Conservation (phyloP, 1,284 basidiomycete genomes). For the Fomitopsis pinicola region DNA sequence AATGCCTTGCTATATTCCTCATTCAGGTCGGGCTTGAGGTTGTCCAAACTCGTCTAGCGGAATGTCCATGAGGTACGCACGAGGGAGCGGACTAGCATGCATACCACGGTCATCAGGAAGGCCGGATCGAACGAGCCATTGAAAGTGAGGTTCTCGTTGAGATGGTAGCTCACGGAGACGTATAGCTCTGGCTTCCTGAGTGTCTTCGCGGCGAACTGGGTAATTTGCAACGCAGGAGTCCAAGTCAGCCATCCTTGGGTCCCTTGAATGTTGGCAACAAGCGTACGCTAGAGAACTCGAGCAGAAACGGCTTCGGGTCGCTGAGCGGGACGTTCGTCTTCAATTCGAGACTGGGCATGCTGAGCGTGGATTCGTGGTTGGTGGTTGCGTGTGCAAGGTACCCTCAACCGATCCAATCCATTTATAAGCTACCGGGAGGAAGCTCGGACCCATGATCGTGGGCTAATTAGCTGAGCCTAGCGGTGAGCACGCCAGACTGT, state of each 20-base stretch:
- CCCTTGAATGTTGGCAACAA: neutral
- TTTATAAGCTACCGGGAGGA: neutral
- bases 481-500: neutral
- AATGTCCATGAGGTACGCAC: neutral
- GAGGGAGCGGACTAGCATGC: constrained; percentile 12
- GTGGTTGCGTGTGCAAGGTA: neutral
- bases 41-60: constrained; percentile 49
- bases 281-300: constrained; percentile 58
- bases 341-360: constrained; percentile 53
- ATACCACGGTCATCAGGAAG: constrained; percentile 50
- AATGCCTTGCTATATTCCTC: constrained; percentile 40
- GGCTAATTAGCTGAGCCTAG: neutral
- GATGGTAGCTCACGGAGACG: constrained; percentile 47
- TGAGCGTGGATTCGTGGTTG: neutral
- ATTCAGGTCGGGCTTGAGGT: constrained; percentile 20
- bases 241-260: neutral
- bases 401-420: neutral
- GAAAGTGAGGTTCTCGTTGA: constrained; percentile 57
- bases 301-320: constrained; percentile 49
- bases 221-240: neutral
- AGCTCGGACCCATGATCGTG: neutral
- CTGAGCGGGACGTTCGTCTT: constrained; percentile 55
- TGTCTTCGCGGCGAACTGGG: constrained; percentile 39
- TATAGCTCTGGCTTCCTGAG: constrained; percentile 51
- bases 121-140: constrained; percentile 60